These are phyloP conservation scores for Coelastrella sp. DNA, from an alignment of 139 green algal species.

Conservation along the genomic window DNA sequence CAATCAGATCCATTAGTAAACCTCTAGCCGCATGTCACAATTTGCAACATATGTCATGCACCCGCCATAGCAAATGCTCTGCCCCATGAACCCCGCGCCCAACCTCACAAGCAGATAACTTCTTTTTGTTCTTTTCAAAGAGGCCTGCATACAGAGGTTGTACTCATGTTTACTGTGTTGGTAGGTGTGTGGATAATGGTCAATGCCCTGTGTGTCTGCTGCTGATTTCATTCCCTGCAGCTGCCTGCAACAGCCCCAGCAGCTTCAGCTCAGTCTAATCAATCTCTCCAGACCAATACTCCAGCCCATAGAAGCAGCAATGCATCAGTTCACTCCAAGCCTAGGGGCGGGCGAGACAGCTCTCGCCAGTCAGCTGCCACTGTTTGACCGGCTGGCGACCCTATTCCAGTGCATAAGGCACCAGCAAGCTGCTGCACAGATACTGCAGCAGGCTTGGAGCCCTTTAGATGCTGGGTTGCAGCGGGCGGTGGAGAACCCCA, in stretches of 20 bases:
- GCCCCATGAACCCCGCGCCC: no score
- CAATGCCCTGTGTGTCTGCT: no score
- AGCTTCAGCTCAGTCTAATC: conserved; percentile 50
- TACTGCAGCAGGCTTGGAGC: conserved; percentile 57
- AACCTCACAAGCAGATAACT: no score
- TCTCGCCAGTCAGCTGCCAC: conserved; percentile 48
- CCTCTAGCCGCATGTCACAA: no score
- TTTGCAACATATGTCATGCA: no score
- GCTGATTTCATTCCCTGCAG: conserved; percentile 10
- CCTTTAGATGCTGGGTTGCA: conserved; percentile 59
- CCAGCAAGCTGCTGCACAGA: neutral
- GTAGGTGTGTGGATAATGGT: no score
- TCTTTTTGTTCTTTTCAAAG: no score
- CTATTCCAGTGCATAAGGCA: conserved; percentile 62
- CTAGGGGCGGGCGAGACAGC: conserved; percentile 3
- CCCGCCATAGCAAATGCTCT: no score
- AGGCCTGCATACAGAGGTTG: no score
- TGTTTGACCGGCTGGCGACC: conserved; percentile 75
- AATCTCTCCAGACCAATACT: conserved; percentile 68
- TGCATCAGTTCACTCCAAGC: conserved; percentile 40
- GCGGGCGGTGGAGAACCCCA: neutral
- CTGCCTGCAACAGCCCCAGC: conserved; percentile 30
- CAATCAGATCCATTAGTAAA: no score
- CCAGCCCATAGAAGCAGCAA: conserved; percentile 53
- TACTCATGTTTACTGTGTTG: no score